phyloP scores from a whole-genome alignment of 345 rosid genomes.

The Fremontodendron californicum region DNA sequence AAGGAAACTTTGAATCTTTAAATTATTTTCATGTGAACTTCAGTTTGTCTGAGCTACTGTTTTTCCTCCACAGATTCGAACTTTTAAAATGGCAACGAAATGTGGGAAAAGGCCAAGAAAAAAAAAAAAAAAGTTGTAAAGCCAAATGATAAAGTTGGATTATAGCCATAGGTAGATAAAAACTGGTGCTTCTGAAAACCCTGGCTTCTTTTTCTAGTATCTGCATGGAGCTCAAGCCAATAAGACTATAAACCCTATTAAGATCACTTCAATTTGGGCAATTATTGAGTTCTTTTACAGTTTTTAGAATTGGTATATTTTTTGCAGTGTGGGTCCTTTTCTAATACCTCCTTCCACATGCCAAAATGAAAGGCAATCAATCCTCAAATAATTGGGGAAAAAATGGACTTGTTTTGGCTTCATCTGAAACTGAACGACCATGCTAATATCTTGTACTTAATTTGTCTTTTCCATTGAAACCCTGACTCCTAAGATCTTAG shows the following conservation, averaged over 20 bases:
- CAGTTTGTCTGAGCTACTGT: not conserved
- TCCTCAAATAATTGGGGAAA: not conserved
- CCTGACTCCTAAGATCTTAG: not conserved
- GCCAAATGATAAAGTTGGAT: conserved; percentile 4
- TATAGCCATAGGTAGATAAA: not conserved
- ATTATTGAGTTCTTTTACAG: not conserved
- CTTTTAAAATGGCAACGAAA: not conserved
- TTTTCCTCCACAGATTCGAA: not conserved
- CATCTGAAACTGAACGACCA: not conserved
- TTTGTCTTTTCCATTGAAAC: not conserved
- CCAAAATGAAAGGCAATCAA: not conserved
- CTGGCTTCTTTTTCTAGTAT: not conserved
- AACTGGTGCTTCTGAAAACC: not conserved
- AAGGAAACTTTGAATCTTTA: not conserved
- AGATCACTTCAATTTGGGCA: not conserved
- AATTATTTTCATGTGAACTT: not conserved
- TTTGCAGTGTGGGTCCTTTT: not conserved
- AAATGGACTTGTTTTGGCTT: not conserved
- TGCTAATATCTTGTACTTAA: not conserved
- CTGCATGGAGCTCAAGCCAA: not conserved
- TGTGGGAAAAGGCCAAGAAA: not conserved
- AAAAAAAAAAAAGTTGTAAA: not conserved
- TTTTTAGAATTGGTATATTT: not conserved
- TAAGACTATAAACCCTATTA: not conserved
- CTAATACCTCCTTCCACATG: not conserved